Percentiles rank a stretch among this genome's conserved stretches.
phyloP scores from a whole-genome alignment of 2,329 filamentous ascomycete species.

The Exophiala sp. region DNA sequence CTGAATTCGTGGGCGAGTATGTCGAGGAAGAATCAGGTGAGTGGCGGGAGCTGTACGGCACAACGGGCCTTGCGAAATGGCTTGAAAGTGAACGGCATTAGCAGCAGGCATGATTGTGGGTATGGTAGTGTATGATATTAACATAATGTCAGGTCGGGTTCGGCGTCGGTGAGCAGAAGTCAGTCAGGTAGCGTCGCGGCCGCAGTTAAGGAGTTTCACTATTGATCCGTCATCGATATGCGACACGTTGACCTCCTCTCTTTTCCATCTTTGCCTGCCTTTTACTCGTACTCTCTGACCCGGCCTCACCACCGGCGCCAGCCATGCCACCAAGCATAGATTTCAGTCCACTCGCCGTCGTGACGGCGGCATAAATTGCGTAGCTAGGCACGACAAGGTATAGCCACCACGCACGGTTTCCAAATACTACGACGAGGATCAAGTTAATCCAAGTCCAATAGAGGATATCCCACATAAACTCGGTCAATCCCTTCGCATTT shows the following conservation, averaged over 20 bases:
- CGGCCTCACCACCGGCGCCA: constrained; percentile 37
- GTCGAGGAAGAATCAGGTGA: constrained; percentile 39
- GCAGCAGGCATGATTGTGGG: not conserved
- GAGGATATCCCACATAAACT: constrained; percentile 96
- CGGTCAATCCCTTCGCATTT: constrained; percentile 77
- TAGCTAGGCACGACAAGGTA: constrained; percentile 50
- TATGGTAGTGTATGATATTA: not conserved
- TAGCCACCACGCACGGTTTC: constrained; percentile 70
- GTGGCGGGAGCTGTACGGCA: constrained; percentile 38
- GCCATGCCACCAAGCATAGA: constrained; percentile 36
- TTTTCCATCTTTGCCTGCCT: constrained; percentile 51
- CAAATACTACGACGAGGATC: constrained; percentile 65
- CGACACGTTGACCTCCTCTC: constrained; percentile 42
- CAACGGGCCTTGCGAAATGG: constrained; percentile 24
- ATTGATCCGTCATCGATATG: constrained; percentile 35
- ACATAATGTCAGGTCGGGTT: not conserved
- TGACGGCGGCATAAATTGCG: constrained; percentile 43
- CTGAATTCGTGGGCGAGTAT: constrained; percentile 43
- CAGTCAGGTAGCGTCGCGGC: constrained; percentile 8
- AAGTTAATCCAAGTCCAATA: constrained; percentile 88
- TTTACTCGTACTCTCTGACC: constrained; percentile 45
- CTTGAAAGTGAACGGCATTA: constrained; percentile 20
- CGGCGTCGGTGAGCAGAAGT: not conserved
- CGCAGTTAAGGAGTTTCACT: not conserved
- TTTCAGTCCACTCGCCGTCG: constrained; percentile 44